Base-by-base conservation (phyloP, 2,329 filamentous ascomycete genomes). In the Sporothrix humicola region DNA sequence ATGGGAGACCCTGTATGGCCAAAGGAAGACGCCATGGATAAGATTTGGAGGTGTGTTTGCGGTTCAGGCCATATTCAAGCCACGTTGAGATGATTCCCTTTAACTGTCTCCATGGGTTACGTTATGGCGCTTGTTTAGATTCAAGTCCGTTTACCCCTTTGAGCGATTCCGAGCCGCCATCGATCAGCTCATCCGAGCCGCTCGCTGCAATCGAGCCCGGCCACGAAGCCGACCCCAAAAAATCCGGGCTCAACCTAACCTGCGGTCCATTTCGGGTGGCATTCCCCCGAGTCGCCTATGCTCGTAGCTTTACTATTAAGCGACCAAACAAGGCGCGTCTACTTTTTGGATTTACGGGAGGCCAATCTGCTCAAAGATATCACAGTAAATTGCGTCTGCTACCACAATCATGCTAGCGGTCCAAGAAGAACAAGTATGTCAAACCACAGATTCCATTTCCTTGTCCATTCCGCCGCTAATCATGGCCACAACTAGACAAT, bases 401-500 rank as follows among this genome's bases (percentile, higher is more conserved):
- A 54, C 13, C 50, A 54, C 50, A 54, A 54, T 54, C 50, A 54
- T 54, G 50, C 50, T 54, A 17, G 13, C 50, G 13, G 15, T 17
- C 50, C 15, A 54, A 54, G 50, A 54, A 54, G 50, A 54, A 54
- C 50, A 54, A 54, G 50, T 54, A 54, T 17, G 50, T 54, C 50
- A 54, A 54, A 54, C 50, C 7, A n/a, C 13, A n/a, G 50, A n/a
- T 17, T 54, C 15, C 50, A 54, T 54, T 54, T 17, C 15, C 13
- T 17, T 54, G 50, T 54, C 50, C 50, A 54, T 3, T 54, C 15
- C 15, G 15, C 48, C 65, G 20, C 44, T 15, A 52, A 17, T 37
- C 26, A 50, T 4, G 8, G 37, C 23, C 17, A 26, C 12, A 1
- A 13, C 46, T 48, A n/a, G 8, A 17, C 65, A 82, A 78, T 81